Evolutionary conservation across 139 green algal species (phyloP), one percentile per base, ranked within the genome.

Genomic region (Coelastrella sp.): DNA sequence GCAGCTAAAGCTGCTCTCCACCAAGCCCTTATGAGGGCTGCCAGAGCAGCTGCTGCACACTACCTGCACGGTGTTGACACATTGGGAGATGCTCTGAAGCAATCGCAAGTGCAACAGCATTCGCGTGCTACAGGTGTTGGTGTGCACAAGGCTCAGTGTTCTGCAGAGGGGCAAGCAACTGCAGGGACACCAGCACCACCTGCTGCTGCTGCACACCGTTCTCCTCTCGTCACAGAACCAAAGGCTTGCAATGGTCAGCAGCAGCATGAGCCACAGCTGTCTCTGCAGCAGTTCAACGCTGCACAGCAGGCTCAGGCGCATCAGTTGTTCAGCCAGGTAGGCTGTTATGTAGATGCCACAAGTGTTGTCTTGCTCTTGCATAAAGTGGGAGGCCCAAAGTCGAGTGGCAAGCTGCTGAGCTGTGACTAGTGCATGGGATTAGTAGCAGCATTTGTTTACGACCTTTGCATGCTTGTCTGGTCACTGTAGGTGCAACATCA

Each of bases 401-500:
- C n/a, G n/a, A n/a, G 19, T 75, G 19, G 7, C 27, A 15, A n/a
- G 37, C 35, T 51, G 17, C 7, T 9, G 11, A 27, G 34, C 66
- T 51, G 9, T 74, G 19, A 43, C 34, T 25, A 74, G n/a, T n/a
- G n/a, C n/a, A n/a, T n/a, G n/a, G n/a, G n/a, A n/a, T n/a, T n/a
- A n/a, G n/a, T n/a, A n/a, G n/a, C n/a, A n/a, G n/a, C n/a, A n/a
- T n/a, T n/a, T n/a, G n/a, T n/a, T n/a, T n/a, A n/a, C n/a, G n/a
- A n/a, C n/a, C n/a, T n/a, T n/a, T n/a, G n/a, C n/a, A n/a, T n/a
- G n/a, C n/a, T n/a, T n/a, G n/a, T n/a, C 32, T 79, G 43, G 41
- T 64, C 19, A 34, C n/a, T 76, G 25, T 50, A 81, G 73, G 73
- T 81, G 30, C 73, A 81, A 35, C 73, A 81, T 30, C 73, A 81